Base-by-base conservation (phyloP, 2,329 filamentous ascomycete genomes). In the Arthrobotrys musiformis region DNA sequence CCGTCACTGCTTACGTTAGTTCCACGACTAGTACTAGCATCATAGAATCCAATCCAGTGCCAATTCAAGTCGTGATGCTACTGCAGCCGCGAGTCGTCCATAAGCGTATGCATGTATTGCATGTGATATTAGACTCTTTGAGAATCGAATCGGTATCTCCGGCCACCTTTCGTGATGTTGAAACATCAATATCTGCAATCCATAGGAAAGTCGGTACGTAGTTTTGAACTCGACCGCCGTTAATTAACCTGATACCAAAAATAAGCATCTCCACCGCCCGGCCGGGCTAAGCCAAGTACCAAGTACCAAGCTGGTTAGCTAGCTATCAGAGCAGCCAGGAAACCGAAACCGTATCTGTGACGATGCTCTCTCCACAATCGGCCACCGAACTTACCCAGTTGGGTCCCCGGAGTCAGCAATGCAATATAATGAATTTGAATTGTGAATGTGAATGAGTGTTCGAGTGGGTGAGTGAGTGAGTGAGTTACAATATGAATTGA, bases 1-100 rank as follows among this genome's bases (percentile, higher is more conserved):
- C 62, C 33, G 62, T 66, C 61, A 66, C 28, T 52, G 62, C 62
- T 66, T 66, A 66, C 62, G 62, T 56, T 66, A 66, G 62, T 30
- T 4, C 9, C 30, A 33, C 9, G 30, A 33, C 30, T 33, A 9
- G 30, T 9, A 33, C 30, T 33, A 9, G n/a, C n/a, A n/a, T n/a
- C n/a, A n/a, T n/a, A n/a, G n/a, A n/a, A n/a, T n/a, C n/a, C n/a
- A n/a, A n/a, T n/a, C n/a, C n/a, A n/a, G n/a, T n/a, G n/a, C n/a
- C n/a, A n/a, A 42, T 42, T 1, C 6, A 19, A 17, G 40, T 42
- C 35, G n/a, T n/a, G 35, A 40, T 40, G 11, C 35, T 40, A 15
- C n/a, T n/a, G n/a, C n/a, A n/a, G n/a, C n/a, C n/a, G n/a, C n/a
- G n/a, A n/a, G n/a, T n/a, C n/a, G n/a, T n/a, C n/a, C n/a, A n/a